Percentiles rank a stretch among this genome's conserved stretches.
These are phyloP conservation scores for Circinella umbellata DNA, from an alignment of 371 early-diverging fungal species.

Conservation along the genomic window DNA sequence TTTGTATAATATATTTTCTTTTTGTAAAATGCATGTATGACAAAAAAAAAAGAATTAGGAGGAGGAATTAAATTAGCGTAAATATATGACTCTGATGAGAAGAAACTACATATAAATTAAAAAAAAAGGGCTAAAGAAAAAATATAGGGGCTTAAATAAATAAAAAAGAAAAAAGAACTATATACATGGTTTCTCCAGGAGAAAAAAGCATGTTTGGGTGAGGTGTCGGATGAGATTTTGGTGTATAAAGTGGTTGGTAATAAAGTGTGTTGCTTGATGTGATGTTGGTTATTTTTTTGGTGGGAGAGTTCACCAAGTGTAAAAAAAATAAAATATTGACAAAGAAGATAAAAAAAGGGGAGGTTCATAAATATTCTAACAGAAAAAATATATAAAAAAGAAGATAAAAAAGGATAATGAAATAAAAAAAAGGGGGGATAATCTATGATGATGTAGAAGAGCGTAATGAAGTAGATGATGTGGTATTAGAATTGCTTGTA, in stretches of 20 bases:
- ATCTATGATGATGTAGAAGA: conserved; percentile 2
- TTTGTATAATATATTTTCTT: too few species aligned
- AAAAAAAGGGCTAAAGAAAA: neutral
- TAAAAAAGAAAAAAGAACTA: conserved; percentile 5
- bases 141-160: too few species aligned
- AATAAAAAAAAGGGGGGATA: neutral
- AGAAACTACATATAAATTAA: conserved; percentile 1
- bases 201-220: conserved; percentile 5
- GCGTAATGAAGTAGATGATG: neutral
- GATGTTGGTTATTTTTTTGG: neutral
- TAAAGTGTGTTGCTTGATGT: neutral
- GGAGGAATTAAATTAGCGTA: too few species aligned
- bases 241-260: too few species aligned
- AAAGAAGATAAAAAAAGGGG: neutral
- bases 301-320: neutral
- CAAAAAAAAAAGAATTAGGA: too few species aligned
- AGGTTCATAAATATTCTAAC: neutral
- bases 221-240: neutral
- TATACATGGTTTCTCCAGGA: conserved; percentile 7
- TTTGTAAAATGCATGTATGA: too few species aligned
- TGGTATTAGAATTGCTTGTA: conserved; percentile 3
- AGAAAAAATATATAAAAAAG: neutral
- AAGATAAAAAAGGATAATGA: neutral
- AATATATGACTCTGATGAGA: neutral
- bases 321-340: conserved; percentile 5